Conservation (phyloP, 768 basidiomycete genomes). For the Amanita rubescens region DNA sequence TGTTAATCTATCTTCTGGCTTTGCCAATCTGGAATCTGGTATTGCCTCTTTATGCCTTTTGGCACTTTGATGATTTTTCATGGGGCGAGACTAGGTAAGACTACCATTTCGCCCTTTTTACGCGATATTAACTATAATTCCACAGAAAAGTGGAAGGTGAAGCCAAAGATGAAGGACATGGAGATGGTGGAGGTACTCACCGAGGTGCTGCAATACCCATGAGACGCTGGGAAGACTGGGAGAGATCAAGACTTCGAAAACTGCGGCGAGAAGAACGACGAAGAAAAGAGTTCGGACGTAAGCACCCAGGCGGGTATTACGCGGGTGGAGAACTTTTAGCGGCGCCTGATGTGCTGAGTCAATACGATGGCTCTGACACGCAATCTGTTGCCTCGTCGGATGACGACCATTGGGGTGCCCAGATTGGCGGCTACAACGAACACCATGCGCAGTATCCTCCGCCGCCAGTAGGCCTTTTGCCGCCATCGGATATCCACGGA, state of each 20-base stretch:
- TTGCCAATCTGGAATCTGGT: slow-evolving; percentile 96
- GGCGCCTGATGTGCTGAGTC: slow-evolving; percentile 49
- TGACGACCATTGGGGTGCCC: slow-evolving; percentile 92
- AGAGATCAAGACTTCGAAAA: slow-evolving; percentile 89
- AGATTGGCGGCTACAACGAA: slow-evolving; percentile 96
- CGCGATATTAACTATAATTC: background rate
- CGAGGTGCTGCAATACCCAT: slow-evolving; percentile 69
- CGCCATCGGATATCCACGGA: slow-evolving; percentile 30
- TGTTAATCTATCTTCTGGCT: slow-evolving; percentile 89
- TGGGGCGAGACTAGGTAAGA: slow-evolving; percentile 96
- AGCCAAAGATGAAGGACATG: slow-evolving; percentile 71
- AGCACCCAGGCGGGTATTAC: slow-evolving; percentile 62
- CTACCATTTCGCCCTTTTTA: slow-evolving; percentile 9
- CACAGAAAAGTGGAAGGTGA: slow-evolving; percentile 93
- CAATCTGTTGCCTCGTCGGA: slow-evolving; percentile 80
- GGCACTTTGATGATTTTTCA: slow-evolving; percentile 99
- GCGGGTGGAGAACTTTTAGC: slow-evolving; percentile 53
- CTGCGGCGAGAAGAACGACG: slow-evolving; percentile 80
- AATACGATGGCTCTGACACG: slow-evolving; percentile 77
- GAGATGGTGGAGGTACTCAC: slow-evolving; percentile 45
- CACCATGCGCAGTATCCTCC: slow-evolving; percentile 70
- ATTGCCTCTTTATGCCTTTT: slow-evolving; percentile 92
- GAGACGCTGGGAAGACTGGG: slow-evolving; percentile 99
- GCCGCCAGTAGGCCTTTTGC: slow-evolving; percentile 68
- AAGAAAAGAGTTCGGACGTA: slow-evolving; percentile 72